Evolutionary conservation across 1,284 basidiomycete genomes (phyloP), one percentile per base, ranked within the genome.

Genomic region (Phenoliferia sp.): DNA sequence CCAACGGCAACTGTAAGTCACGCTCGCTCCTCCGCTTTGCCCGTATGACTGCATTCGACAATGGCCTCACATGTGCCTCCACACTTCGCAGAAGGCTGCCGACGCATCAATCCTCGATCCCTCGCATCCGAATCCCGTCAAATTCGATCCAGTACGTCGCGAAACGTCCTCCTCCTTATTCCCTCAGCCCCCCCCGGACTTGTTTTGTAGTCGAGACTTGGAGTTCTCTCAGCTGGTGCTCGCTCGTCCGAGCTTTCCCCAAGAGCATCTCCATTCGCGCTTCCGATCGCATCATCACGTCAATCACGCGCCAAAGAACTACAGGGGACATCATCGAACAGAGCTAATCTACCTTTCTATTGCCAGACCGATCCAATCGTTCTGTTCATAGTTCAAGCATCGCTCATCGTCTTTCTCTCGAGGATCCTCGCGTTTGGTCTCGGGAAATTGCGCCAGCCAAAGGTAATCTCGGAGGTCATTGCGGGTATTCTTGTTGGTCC

Each of bases 401-500:
- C 72, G 57, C 71, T 78, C 71, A 79, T 79, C 76, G 79, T 81
- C 70, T 74, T 77, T 36, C 73, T 81, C 58, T 79, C 79, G 19
- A 77, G 79, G 39, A 57, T 79, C 22, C 75, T 81, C 12, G 78
- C 74, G 59, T 74, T 76, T 34, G 68, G 66, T 31, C 73, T 81
- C 16, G 65, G 71, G 39, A 77, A 77, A 61, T 66, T 81, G 48
- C 65, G 76, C 15, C 80, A 81, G 68, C 80, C 80, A 9, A 66
- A 75, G 61, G 80, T 81, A 65, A 81, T 81, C 56, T 76, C 78
- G 56, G 80, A 81, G 64, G 78, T 81, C 68, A 78, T 81, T 61
- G 80, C 79, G 2, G 80, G 80, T 17, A 78, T 81, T 69, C 64
- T 81, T 54, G 74, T 81, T 55, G 74, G 71, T 2, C 73, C 69